Conservation (phyloP, 495 filamentous ascomycete species). For the Penicillium nucicola region DNA sequence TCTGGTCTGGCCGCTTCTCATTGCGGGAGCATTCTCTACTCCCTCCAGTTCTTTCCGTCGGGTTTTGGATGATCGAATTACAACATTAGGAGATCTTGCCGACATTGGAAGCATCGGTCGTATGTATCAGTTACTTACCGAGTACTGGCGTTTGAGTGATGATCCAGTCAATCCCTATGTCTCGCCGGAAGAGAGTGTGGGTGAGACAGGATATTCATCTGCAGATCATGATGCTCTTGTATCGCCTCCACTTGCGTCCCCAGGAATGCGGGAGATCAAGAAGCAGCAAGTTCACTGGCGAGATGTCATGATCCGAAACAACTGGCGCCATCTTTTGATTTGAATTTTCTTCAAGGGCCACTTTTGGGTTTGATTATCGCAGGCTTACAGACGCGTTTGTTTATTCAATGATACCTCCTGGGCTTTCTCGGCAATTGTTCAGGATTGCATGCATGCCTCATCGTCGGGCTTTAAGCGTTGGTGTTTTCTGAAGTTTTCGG, state of each 20-base stretch:
- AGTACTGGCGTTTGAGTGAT: slow-evolving; percentile 79
- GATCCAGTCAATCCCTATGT: slow-evolving; percentile 24
- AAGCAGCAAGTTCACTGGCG: slow-evolving; percentile 76
- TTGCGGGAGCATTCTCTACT: slow-evolving; percentile 73
- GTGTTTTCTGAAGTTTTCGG: neutral
- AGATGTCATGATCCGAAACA: slow-evolving; percentile 87
- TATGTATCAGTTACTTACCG: slow-evolving; percentile 71
- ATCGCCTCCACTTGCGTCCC: neutral
- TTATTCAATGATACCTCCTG: neutral
- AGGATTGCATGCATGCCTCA: neutral
- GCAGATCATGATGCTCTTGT: neutral
- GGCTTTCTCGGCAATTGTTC: neutral
- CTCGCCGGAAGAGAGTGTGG: slow-evolving; percentile 24
- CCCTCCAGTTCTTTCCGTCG: slow-evolving; percentile 68
- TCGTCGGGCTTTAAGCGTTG: neutral
- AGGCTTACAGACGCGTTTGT: neutral
- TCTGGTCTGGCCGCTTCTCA: slow-evolving; percentile 88
- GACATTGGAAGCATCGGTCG: slow-evolving; percentile 85
- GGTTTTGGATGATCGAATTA: slow-evolving; percentile 69
- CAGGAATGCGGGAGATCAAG: slow-evolving; percentile 27
- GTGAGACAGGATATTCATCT: neutral
- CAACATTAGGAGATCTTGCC: slow-evolving; percentile 69
- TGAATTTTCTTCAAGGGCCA: slow-evolving; percentile 32
- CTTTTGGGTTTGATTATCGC: too few species aligned
- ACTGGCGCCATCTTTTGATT: slow-evolving; percentile 91